Evolutionary conservation across 2,329 filamentous ascomycete species (phyloP).

Genomic region (Cytospora paraplurivora): DNA sequence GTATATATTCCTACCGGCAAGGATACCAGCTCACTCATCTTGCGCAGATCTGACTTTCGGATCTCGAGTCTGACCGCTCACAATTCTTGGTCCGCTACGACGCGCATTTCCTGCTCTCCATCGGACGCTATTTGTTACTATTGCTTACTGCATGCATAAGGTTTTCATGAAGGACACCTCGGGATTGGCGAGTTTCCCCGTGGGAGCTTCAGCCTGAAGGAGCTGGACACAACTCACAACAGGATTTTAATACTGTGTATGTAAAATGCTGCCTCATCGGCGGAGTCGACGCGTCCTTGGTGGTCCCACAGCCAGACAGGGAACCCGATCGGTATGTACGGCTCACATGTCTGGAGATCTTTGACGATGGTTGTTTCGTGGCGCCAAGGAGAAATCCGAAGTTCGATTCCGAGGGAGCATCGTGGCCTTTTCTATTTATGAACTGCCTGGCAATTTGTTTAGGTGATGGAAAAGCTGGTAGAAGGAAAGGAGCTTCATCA

Average conservation of each 20-base stretch:
- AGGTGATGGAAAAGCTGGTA: not conserved
- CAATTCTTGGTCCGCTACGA: conserved; percentile 15
- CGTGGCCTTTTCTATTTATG: not conserved
- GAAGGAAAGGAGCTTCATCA: not conserved
- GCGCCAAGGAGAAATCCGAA: not conserved
- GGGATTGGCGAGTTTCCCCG: not conserved
- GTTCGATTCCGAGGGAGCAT: too few species aligned
- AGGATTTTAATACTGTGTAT: not conserved
- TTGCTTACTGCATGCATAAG: not conserved
- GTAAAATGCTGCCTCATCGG: not conserved
- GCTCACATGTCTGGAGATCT: not conserved
- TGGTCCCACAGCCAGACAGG: not conserved
- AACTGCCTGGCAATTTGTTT: not conserved
- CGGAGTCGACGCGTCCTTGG: not conserved
- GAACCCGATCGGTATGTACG: not conserved
- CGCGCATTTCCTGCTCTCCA: not conserved
- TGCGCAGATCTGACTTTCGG: conserved; percentile 19
- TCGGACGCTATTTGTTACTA: not conserved
- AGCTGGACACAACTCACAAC: not conserved
- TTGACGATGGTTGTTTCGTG: not conserved
- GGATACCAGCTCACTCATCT: conserved; percentile 1
- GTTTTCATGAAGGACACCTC: not conserved
- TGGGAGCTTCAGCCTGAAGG: not conserved
- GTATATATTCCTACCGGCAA: not conserved
- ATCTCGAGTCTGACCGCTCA: conserved; percentile 20